Conservation (phyloP, 2,329 filamentous ascomycete genomes). For the Rhynchosporium graminicola region DNA sequence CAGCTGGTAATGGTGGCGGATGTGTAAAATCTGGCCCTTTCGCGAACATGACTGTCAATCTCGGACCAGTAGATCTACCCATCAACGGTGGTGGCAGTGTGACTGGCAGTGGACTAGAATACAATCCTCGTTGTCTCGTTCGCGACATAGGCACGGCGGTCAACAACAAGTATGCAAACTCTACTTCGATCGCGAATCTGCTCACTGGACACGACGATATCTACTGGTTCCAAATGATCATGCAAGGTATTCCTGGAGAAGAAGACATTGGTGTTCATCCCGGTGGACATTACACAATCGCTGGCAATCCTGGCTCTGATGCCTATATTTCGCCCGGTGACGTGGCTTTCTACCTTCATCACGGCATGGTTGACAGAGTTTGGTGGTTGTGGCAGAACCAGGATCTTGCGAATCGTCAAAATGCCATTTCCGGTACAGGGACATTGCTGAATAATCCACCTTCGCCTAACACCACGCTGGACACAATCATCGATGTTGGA, state of each 20-base stretch:
- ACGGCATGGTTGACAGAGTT: constrained; percentile 48
- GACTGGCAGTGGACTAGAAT: constrained; percentile 35
- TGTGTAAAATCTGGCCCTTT: constrained; percentile 2
- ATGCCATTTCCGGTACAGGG: constrained; percentile 42
- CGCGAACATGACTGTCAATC: constrained; percentile 43
- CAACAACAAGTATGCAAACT: constrained; percentile 11
- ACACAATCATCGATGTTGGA: constrained; percentile 41
- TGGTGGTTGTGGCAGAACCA: constrained; percentile 51
- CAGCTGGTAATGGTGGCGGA: neutral
- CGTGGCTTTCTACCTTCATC: constrained; percentile 49
- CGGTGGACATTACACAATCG: constrained; percentile 45
- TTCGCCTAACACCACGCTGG: constrained; percentile 44
- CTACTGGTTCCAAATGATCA: constrained; percentile 46
- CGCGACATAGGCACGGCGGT: constrained; percentile 42
- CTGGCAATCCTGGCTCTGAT: constrained; percentile 49
- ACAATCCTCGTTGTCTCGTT: constrained; percentile 47
- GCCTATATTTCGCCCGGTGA: constrained; percentile 48
- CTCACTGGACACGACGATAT: constrained; percentile 43
- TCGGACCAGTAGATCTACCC: constrained; percentile 49
- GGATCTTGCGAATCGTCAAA: constrained; percentile 41
- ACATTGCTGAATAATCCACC: constrained; percentile 45
- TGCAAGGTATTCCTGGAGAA: constrained; percentile 44
- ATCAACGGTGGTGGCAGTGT: constrained; percentile 40
- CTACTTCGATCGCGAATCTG: constrained; percentile 29
- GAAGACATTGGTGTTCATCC: constrained; percentile 42